These are phyloP conservation scores for Candida awuae DNA, from an alignment of 805 yeast species.

Conservation along the genomic window DNA sequence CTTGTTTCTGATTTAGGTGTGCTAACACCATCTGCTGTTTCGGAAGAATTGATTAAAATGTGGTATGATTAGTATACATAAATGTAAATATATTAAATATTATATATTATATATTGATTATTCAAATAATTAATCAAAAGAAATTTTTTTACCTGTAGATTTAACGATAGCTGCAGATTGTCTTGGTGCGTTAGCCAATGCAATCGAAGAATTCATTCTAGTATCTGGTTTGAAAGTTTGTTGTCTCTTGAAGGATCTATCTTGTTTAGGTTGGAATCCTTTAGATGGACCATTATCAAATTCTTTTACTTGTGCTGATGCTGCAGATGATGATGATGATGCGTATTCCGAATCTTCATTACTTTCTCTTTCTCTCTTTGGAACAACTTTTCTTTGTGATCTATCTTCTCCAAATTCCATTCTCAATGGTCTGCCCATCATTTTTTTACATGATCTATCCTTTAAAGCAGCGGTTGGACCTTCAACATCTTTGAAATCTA, in stretches of 20 bases:
- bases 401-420: conserved; percentile 95
- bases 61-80: conserved; percentile 71
- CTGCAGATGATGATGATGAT: no score
- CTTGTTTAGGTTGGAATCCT: conserved; percentile 24
- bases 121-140: conserved; percentile 39
- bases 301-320: no score
- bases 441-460: conserved; percentile 55
- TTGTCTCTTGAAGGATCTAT: conserved; percentile 14
- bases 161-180: conserved; percentile 83
- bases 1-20: conserved; percentile 95
- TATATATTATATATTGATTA: not conserved
- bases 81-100: not conserved
- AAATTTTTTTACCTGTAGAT: conserved; percentile 81
- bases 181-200: conserved; percentile 82
- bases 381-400: conserved; percentile 36
- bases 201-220: conserved; percentile 70
- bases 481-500: conserved; percentile 73
- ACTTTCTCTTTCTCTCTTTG: conserved; percentile 6
- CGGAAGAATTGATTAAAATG: conserved; percentile 96
- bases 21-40: conserved; percentile 92
- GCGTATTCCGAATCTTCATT: no score
- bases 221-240: conserved; percentile 27
- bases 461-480: conserved; percentile 80
- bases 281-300: conserved; percentile 3
- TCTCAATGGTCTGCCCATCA: conserved; percentile 69